These are phyloP conservation scores for Malassezia equina DNA, from an alignment of 1,284 basidiomycete species.

Conservation along the genomic window DNA sequence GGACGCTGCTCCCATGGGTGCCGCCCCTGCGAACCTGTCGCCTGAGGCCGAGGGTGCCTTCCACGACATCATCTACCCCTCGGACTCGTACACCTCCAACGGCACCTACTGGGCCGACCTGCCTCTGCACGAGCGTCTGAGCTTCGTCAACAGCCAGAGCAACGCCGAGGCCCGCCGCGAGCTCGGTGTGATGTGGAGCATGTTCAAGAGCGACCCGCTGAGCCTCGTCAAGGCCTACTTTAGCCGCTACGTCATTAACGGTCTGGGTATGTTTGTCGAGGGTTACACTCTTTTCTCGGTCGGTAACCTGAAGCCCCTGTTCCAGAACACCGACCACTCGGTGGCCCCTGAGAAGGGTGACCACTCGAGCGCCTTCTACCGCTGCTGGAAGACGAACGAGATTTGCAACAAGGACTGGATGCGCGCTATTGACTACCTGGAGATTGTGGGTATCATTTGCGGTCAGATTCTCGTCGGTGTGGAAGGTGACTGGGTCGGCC, in stretches of 20 bases:
- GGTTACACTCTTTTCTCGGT: slow-evolving; percentile 54
- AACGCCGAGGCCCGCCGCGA: slow-evolving; percentile 51
- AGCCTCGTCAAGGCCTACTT: slow-evolving; percentile 52
- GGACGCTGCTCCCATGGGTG: too few species aligned
- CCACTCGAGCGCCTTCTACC: slow-evolving; percentile 4
- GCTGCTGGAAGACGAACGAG: slow-evolving; percentile 38
- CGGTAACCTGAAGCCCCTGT: slow-evolving; percentile 49
- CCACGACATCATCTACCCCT: slow-evolving; percentile 36
- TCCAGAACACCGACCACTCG: background rate
- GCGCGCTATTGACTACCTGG: slow-evolving; percentile 51
- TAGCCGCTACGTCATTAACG: slow-evolving; percentile 52
- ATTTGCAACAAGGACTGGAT: slow-evolving; percentile 52
- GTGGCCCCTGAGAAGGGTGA: slow-evolving; percentile 16
- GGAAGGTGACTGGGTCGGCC: slow-evolving; percentile 56
- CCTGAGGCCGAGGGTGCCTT: slow-evolving; percentile 20
- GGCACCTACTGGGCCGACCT: slow-evolving; percentile 49
- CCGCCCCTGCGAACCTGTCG: background rate
- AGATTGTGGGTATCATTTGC: slow-evolving; percentile 53
- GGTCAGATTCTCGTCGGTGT: slow-evolving; percentile 54
- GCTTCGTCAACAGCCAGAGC: slow-evolving; percentile 51
- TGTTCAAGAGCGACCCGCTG: slow-evolving; percentile 53
- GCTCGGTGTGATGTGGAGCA: slow-evolving; percentile 49
- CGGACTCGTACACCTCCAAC: slow-evolving; percentile 38
- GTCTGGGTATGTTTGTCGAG: slow-evolving; percentile 55
- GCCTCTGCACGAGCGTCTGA: slow-evolving; percentile 32